Base-by-base conservation (phyloP, 176 grass and related monocot species). In the Elaeis guineensis region DNA sequence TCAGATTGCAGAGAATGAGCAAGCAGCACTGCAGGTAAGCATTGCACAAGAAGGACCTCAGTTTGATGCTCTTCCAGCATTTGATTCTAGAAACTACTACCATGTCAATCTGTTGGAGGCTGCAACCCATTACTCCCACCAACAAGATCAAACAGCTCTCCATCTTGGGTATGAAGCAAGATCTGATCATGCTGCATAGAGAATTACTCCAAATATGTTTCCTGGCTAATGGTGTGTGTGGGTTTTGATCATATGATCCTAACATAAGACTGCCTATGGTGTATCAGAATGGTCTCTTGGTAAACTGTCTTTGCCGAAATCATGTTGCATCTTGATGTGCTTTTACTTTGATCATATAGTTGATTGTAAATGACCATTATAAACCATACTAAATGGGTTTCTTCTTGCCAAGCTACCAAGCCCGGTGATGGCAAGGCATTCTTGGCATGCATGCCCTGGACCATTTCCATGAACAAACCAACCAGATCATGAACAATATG, bases 21-120 rank as follows among this genome's bases (percentile, higher is more conserved):
- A 66, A 54, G 51, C 35, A 44, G 9, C 71, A 51, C 71, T 85
- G 53, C 74, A 90, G 57, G 58, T 78, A 59, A 85, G 70, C 16
- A 55, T 85, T 15, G 71, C 61, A 17, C 51, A 62, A 19, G 77
- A 18, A 6, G 71, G 17, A n/a, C 71, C 59, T 39, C 58, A 74
- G 58, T 61, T 69, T 25, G 67, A 74, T 48, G 30, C 59, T 2
- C 67, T 80, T 23, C 61, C 73, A 29, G 53, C 55, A 51, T 59
- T 87, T 50, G 79, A 83, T 69, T 76, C 77, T 49, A 87, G 82
- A 61, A 69, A 73, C 72, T 79, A 77, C 76, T 80, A 79, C 64
- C 67, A 80, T 11, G 21, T 39, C 14, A 62, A 65, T 39, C 54
- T 82, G 49, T 49, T 80, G 54, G 72, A 75, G 1, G 50, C 50